Evolutionary conservation across 2,329 filamentous ascomycete species (phyloP), one percentile per base, ranked within the genome.

Genomic region (Cercospora sp.): DNA sequence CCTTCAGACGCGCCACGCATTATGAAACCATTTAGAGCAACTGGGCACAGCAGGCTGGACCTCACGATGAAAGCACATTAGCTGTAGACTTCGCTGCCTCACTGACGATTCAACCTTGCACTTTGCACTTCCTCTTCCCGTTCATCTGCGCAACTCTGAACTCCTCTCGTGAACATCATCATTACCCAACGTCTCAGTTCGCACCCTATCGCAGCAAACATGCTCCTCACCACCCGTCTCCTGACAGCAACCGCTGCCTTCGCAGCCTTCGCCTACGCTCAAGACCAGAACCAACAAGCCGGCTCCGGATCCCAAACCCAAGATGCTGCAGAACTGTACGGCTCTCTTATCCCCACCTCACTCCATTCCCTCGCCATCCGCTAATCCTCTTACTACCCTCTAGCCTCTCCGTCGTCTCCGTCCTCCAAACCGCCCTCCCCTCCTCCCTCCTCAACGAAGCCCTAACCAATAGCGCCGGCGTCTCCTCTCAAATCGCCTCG

Each of bases 351-450:
- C n/a, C n/a, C n/a, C n/a, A n/a, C n/a, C n/a, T n/a, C n/a, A n/a
- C n/a, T n/a, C n/a, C n/a, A n/a, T n/a, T n/a, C n/a, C n/a, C n/a
- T n/a, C n/a, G n/a, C n/a, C n/a, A n/a, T n/a, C n/a, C n/a, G n/a
- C n/a, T n/a, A n/a, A n/a, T n/a, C n/a, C n/a, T n/a, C n/a, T n/a
- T n/a, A n/a, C n/a, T n/a, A n/a, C n/a, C n/a, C n/a, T n/a, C n/a
- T n/a, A n/a, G 78, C 31, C 65, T 75, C 59, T 82, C 80, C 57
- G 77, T 83, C 72, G 73, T 81, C 73, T 71, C 76, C 62, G 80
- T 82, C 65, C 80, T 84, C 64, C 75, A 79, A 70, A 83, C 81
- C 20, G 83, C 81, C 53, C 78, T 84, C 60, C 83, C 83, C 18
- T 69, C 78, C 30, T 80, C 81, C 5, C 73, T 80, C 60, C 70